Evolutionary conservation across 345 rosid species (phyloP).

Genomic region (Aethionema arabicum): DNA sequence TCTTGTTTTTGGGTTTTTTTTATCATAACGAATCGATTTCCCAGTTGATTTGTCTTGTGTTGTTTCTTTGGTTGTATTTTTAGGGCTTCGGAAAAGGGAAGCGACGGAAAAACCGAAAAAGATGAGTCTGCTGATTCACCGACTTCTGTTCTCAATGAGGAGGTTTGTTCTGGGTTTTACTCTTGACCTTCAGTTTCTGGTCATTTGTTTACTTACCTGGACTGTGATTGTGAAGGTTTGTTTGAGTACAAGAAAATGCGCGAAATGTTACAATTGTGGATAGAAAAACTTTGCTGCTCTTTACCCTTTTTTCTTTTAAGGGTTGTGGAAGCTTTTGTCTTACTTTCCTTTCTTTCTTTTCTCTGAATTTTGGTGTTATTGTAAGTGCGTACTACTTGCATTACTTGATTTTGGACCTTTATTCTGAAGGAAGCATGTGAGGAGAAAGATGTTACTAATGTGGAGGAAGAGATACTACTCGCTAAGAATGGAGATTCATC

Average conservation of each 20-base stretch:
- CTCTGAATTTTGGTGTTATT: background rate
- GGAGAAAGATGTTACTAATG: conserved; percentile 19
- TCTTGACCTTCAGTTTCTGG: background rate
- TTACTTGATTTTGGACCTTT: conserved; percentile 9
- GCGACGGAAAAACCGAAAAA: conserved; percentile 39
- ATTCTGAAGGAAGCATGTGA: conserved; percentile 42
- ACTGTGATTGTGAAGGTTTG: background rate
- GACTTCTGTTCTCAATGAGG: conserved; percentile 83
- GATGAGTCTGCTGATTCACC: conserved; percentile 67
- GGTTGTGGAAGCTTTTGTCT: conserved; percentile 1
- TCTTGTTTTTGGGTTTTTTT: background rate
- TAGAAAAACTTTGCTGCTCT: conserved; percentile 9
- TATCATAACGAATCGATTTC: background rate
- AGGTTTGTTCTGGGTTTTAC: conserved; percentile 43
- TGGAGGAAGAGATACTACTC: conserved; percentile 45
- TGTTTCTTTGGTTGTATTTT: conserved; percentile 4
- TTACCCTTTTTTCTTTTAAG: background rate
- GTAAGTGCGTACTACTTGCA: conserved; percentile 3
- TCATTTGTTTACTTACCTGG: background rate
- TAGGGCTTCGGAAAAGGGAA: conserved; percentile 43
- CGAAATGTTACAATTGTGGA: background rate
- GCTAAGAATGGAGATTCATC: conserved; percentile 56
- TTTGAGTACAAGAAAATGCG: too few relatives aligned
- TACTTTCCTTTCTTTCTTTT: conserved; percentile 13
- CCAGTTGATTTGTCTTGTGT: background rate